Conservation (phyloP, 2,329 filamentous ascomycete genomes). For the Talaromyces pinophilus region DNA sequence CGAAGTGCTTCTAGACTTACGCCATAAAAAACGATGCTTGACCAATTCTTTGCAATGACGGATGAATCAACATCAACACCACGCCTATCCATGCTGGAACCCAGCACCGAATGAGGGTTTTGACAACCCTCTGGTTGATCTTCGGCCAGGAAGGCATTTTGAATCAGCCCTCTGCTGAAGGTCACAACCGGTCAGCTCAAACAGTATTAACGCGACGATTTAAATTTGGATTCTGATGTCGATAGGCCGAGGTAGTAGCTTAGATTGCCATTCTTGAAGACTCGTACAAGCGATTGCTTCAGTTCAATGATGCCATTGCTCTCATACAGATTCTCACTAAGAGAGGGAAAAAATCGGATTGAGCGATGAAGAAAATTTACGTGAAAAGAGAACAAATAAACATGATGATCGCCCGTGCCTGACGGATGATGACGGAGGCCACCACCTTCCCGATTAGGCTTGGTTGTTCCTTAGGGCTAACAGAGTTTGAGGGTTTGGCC, state of each 20-base stretch:
- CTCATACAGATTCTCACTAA: background rate
- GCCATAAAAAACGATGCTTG: slow-evolving; percentile 15
- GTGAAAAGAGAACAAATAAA: background rate
- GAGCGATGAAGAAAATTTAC: background rate
- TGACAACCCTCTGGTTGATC: slow-evolving; percentile 52
- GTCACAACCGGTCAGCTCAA: background rate
- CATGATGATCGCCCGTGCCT: background rate
- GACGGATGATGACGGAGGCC: background rate
- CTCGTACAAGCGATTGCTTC: background rate
- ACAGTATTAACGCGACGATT: background rate
- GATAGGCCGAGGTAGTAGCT: background rate
- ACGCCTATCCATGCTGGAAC: slow-evolving; percentile 50
- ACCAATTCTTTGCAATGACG: slow-evolving; percentile 40
- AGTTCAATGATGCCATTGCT: background rate
- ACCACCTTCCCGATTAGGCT: background rate
- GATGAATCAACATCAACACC: slow-evolving; percentile 52
- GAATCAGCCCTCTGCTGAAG: background rate
- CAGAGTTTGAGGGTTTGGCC: background rate
- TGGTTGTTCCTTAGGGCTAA: background rate
- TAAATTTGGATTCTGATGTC: background rate
- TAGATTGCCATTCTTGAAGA: background rate
- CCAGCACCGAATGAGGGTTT: slow-evolving; percentile 51
- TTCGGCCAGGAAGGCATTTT: slow-evolving; percentile 38
- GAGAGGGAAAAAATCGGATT: background rate
- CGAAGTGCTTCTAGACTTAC: background rate